Evolutionary conservation across 2,329 filamentous ascomycete species (phyloP), one percentile per base, ranked within the genome.

Genomic region (Cladosporium phlei): DNA sequence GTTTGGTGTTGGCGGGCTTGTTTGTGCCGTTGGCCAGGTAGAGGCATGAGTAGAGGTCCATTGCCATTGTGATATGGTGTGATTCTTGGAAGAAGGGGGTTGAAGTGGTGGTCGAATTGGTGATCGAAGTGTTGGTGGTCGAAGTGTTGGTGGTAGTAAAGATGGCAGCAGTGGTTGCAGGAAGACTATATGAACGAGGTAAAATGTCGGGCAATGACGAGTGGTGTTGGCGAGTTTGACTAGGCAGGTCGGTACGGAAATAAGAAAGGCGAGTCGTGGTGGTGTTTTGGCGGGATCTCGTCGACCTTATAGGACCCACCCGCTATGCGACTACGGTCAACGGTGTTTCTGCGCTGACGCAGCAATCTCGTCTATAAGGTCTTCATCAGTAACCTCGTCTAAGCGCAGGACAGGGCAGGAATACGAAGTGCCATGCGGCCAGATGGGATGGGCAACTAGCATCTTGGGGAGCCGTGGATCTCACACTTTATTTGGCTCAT

Each of bases 31-130:
- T 42, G 24, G 39, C 30, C 12, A 44, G 22, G 46, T 38, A 40
- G 27, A 47, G 35, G 32, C 38, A 49, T 25, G 43, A 22, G n/a
- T 38, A 19, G 22, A 46, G 46, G 43, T 48, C 53, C 51, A 48
- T 46, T 12, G 44, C 44, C 35, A 38, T 46, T 22, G 33, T 51
- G 29, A 19, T 45, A 33, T n/a, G 21, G 39, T 29, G n/a, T n/a
- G n/a, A n/a, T n/a, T n/a, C n/a, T n/a, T n/a, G n/a, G n/a, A n/a
- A n/a, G n/a, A n/a, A n/a, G 38, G 32, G 40, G 40, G 38, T 22
- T 40, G 16, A 24, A 11, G 32, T 39, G 14, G 22, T 44, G 27
- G 22, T 33, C 14, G 14, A 11, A n/a, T 14, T 19, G 5, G 3
- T 9, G n/a, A 10, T 5, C 14, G 10, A 3, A n/a, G 37, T n/a